Evolutionary conservation across 805 yeast species (phyloP).

Genomic region (Hanseniaspora valbyensis): DNA sequence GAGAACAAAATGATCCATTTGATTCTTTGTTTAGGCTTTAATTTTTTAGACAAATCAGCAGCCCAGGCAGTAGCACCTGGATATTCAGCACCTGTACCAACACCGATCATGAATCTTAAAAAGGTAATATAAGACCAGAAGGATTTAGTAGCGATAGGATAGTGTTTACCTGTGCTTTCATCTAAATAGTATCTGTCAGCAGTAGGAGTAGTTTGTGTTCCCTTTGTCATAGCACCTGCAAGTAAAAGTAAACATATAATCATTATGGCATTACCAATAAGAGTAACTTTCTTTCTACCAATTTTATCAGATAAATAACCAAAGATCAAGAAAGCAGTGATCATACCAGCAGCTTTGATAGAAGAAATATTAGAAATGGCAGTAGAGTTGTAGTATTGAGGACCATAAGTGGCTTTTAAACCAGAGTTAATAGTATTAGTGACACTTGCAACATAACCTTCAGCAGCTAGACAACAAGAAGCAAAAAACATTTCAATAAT

Average conservation of each 20-base stretch:
- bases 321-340: slow-evolving; percentile 70
- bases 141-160: slow-evolving; percentile 61
- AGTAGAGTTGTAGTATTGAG: slow-evolving; percentile 44
- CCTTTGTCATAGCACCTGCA: slow-evolving; percentile 28
- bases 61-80: slow-evolving; percentile 81
- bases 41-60: slow-evolving; percentile 86
- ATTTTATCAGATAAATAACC: slow-evolving; percentile 72
- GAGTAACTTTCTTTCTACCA: slow-evolving; percentile 75
- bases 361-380: slow-evolving; percentile 76
- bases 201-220: slow-evolving; percentile 35
- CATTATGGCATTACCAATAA: slow-evolving; percentile 60
- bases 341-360: slow-evolving; percentile 85
- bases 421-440: slow-evolving; percentile 70
- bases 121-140: slow-evolving; percentile 71
- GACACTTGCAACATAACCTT: slow-evolving; percentile 82
- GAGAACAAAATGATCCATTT: slow-evolving; percentile 86
- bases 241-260: slow-evolving; percentile 67
- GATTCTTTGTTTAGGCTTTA: slow-evolving; percentile 74
- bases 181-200: slow-evolving; percentile 80
- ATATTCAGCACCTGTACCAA: slow-evolving; percentile 89
- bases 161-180: slow-evolving; percentile 86
- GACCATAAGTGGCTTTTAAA: slow-evolving; percentile 53
- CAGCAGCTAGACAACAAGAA: slow-evolving; percentile 56
- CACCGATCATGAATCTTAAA: slow-evolving; percentile 47
- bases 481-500: slow-evolving; percentile 1